Conservation (phyloP, 2,329 filamentous ascomycete species). For the Sporothrix humicola region DNA sequence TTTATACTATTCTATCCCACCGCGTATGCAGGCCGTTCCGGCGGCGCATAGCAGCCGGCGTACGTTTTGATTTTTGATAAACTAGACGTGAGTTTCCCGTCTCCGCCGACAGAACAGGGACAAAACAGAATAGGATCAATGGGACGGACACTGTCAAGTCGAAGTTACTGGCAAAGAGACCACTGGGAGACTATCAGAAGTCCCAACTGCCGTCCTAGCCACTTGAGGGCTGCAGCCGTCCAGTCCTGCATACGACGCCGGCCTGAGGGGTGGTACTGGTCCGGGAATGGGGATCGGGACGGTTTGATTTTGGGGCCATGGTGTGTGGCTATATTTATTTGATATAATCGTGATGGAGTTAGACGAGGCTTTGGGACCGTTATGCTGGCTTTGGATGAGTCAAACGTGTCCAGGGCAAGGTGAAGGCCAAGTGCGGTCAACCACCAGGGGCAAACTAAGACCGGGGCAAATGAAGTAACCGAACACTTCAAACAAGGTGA, state of each 20-base stretch:
- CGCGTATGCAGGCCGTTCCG: not conserved
- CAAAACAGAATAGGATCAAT: too few relatives aligned
- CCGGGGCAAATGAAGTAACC: not conserved
- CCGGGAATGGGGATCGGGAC: not conserved
- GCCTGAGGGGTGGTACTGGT: not conserved
- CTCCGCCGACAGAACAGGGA: not conserved
- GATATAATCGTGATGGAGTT: not conserved
- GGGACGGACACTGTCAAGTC: not conserved
- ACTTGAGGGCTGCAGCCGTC: not conserved
- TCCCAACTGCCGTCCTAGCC: not conserved
- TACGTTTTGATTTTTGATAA: not conserved
- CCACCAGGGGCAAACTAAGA: not conserved
- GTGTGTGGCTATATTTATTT: not conserved
- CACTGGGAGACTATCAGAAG: not conserved
- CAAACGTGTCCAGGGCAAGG: not conserved
- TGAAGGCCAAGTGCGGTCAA: not conserved
- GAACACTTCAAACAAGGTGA: not conserved
- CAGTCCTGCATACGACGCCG: not conserved
- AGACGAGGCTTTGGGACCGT: not conserved
- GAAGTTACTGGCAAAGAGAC: not conserved
- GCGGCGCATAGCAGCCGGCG: not conserved
- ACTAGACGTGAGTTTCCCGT: not conserved
- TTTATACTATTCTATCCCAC: not conserved
- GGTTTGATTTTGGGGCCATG: not conserved
- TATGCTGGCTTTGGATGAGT: not conserved